These are phyloP conservation scores for Acanthamoeba triangularis DNA, from an alignment of 208 protist genomes.

Conservation along the genomic window DNA sequence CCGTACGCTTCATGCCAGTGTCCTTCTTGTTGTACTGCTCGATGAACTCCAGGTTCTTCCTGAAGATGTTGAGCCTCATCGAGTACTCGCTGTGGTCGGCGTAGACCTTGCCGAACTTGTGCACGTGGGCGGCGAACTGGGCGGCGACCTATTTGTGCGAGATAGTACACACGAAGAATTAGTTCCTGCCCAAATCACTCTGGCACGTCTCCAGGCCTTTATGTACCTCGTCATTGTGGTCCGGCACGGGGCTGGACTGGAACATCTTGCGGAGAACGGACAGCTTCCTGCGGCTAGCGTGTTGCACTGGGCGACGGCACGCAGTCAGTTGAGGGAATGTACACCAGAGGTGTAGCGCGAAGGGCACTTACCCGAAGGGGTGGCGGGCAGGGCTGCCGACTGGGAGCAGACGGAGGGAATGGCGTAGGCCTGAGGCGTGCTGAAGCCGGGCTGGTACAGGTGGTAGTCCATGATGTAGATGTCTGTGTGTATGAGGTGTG, in stretches of 20 bases:
- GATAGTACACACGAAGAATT: background rate
- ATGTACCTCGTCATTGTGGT: background rate
- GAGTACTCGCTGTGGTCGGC: slow-evolving; percentile 23
- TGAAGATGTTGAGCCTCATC: slow-evolving; percentile 44
- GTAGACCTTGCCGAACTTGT: slow-evolving; percentile 62
- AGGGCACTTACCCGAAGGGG: background rate
- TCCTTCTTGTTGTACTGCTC: slow-evolving; percentile 58
- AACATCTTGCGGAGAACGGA: slow-evolving; percentile 63
- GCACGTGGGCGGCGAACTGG: slow-evolving; percentile 45
- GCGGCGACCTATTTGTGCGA: background rate
- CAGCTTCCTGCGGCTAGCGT: slow-evolving; percentile 62
- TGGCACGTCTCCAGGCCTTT: no score
- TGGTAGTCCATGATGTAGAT: slow-evolving; percentile 69
- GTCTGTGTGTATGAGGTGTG: background rate
- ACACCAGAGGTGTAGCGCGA: background rate
- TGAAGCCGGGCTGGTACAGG: slow-evolving; percentile 58
- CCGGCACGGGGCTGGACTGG: background rate
- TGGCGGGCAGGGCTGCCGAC: background rate
- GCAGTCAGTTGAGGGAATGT: no score
- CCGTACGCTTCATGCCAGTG: slow-evolving; percentile 65
- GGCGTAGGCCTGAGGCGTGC: slow-evolving; percentile 3
- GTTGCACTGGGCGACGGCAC: background rate
- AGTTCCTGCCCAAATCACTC: background rate
- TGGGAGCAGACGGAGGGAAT: slow-evolving; percentile 26
- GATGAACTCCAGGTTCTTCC: slow-evolving; percentile 49